Evolutionary conservation across 2,329 filamentous ascomycete genomes (phyloP).

Genomic region (Paracamarosporium sp.): DNA sequence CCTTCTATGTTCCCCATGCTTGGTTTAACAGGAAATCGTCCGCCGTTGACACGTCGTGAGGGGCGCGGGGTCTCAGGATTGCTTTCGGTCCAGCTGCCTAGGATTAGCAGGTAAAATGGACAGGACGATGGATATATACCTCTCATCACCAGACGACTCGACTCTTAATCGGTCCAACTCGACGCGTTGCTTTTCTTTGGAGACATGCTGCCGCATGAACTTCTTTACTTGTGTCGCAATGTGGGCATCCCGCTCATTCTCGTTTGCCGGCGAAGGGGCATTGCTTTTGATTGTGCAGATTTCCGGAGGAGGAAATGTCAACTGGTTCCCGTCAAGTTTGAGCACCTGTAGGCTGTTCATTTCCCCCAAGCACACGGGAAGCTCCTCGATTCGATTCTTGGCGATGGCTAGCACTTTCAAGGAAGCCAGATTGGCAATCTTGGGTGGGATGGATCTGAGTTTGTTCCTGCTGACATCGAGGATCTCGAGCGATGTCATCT

Average conservation of each 20-base stretch:
- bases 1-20: conserved; percentile 70
- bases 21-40: conserved; percentile 70
- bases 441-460: conserved; percentile 76
- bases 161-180: conserved; percentile 43
- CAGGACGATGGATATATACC: conserved; percentile 11
- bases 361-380: conserved; percentile 84
- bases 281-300: conserved; percentile 50
- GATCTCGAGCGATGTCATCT: conserved; percentile 86
- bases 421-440: conserved; percentile 80
- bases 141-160: conserved; percentile 56
- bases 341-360: conserved; percentile 89
- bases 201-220: conserved; percentile 58
- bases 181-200: conserved; percentile 39
- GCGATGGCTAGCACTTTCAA: conserved; percentile 88
- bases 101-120: conserved; percentile 15
- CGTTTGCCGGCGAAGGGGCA: conserved; percentile 56
- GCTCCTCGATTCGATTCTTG: conserved; percentile 83
- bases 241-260: conserved; percentile 66
- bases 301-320: conserved; percentile 72
- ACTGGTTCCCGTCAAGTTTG: conserved; percentile 87
- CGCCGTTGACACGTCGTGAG: conserved; percentile 61
- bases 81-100: conserved; percentile 67
- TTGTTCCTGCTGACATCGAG: conserved; percentile 91
- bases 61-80: conserved; percentile 79
- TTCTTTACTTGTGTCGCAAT: conserved; percentile 67